phyloP scores from a whole-genome alignment of 2,329 filamentous ascomycete genomes.

The Talaromyces sp. region DNA sequence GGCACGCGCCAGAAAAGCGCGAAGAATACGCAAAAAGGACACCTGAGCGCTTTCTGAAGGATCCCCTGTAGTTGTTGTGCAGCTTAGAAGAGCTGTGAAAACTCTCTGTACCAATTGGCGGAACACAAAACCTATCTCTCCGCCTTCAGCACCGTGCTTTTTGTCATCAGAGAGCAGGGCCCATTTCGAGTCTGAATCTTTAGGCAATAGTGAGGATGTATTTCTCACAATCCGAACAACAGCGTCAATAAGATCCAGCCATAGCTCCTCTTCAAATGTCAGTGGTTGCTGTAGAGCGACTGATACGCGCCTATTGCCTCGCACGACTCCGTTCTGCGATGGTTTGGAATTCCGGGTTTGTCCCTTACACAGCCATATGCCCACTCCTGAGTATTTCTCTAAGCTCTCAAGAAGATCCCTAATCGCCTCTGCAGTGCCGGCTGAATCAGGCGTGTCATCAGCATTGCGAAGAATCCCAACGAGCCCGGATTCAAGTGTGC shows the following conservation, averaged over 20 bases:
- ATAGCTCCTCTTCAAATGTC: conserved; percentile 57
- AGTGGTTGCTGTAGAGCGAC: conserved; percentile 51
- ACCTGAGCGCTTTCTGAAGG: conserved; percentile 48
- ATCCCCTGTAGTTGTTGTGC: conserved; percentile 54
- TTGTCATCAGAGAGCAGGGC: background rate
- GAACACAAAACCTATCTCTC: conserved; percentile 58
- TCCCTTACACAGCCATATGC: conserved; percentile 90
- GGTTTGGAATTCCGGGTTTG: conserved; percentile 61
- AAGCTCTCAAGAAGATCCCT: conserved; percentile 71
- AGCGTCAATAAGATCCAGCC: conserved; percentile 61
- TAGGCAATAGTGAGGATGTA: conserved; percentile 51
- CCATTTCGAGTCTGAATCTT: conserved; percentile 9
- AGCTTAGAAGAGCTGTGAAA: conserved; percentile 78
- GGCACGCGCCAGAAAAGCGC: conserved; percentile 80
- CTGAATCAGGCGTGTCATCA: conserved; percentile 51
- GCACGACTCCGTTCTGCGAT: conserved; percentile 20
- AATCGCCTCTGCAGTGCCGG: conserved; percentile 59
- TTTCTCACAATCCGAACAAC: conserved; percentile 60
- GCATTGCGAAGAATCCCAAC: conserved; percentile 65
- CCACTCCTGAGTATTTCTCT: conserved; percentile 85
- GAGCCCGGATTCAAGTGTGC: conserved; percentile 72
- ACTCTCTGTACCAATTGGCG: conserved; percentile 81
- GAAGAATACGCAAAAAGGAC: conserved; percentile 82
- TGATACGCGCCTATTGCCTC: conserved; percentile 32
- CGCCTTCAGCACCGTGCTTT: conserved; percentile 13